Percentiles rank a stretch among this genome's conserved stretches.
These are phyloP conservation scores for Nicotiana tomentosiformis DNA, from an alignment of 257 asterid genomes.

Conservation along the genomic window DNA sequence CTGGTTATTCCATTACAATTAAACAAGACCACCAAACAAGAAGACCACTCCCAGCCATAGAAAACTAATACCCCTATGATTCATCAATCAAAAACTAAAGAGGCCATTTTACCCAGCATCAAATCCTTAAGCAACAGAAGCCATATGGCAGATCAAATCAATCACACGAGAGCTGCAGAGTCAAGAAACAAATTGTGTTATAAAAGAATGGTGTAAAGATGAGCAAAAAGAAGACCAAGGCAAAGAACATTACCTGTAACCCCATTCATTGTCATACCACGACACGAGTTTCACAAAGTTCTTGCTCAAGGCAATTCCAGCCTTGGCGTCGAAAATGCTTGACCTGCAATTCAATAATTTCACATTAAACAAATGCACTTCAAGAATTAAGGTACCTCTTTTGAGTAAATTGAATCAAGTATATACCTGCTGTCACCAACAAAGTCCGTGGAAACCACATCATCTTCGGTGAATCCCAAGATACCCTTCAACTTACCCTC, in stretches of 20 bases:
- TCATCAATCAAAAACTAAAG: background rate
- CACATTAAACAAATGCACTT: background rate
- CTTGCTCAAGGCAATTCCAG: conserved; percentile 69
- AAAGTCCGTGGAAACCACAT: conserved; percentile 71
- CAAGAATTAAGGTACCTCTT: background rate
- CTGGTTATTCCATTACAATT: background rate
- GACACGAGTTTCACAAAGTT: conserved; percentile 56
- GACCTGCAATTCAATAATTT: conserved; percentile 40
- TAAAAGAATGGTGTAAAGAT: background rate
- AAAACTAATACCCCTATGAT: background rate
- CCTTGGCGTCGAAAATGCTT: conserved; percentile 76
- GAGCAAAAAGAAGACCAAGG: background rate
- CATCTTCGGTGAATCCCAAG: conserved; percentile 73
- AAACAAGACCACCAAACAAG: background rate
- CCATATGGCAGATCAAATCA: conserved; percentile 62
- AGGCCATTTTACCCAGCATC: background rate
- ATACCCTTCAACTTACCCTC: conserved; percentile 74
- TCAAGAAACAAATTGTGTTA: background rate
- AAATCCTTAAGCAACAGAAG: conserved; percentile 34
- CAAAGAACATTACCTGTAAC: conserved; percentile 39
- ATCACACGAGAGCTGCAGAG: conserved; percentile 60
- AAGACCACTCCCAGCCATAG: background rate
- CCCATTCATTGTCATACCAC: conserved; percentile 82
- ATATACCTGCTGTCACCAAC: conserved; percentile 65
- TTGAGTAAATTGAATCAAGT: background rate